These are phyloP conservation scores for Monascus ruber DNA, from an alignment of 2,329 filamentous ascomycete species.

Conservation along the genomic window DNA sequence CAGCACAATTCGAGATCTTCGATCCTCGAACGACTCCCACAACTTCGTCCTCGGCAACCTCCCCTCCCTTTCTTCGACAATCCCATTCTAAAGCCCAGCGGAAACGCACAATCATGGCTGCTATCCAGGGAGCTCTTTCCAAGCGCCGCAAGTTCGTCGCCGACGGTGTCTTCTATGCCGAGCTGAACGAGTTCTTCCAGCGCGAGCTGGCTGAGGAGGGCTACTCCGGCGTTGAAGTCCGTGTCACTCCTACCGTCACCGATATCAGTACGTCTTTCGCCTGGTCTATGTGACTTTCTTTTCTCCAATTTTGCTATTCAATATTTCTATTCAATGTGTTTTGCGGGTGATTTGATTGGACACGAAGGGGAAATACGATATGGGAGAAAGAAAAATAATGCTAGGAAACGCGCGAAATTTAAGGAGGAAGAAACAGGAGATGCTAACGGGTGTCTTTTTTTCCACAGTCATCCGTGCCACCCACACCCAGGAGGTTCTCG, in stretches of 20 bases:
- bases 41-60: slow-evolving; percentile 13
- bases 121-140: slow-evolving; percentile 41
- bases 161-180: slow-evolving; percentile 99
- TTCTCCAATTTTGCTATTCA: neutral
- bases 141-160: slow-evolving; percentile 65
- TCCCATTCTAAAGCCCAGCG: slow-evolving; percentile 18
- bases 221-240: slow-evolving; percentile 99
- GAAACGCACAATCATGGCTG: slow-evolving; percentile 36
- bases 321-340: slow-evolving; percentile 7
- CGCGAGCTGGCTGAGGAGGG: slow-evolving; percentile 99
- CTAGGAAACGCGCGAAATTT: neutral
- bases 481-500: slow-evolving; percentile 99
- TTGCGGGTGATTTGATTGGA: slow-evolving; percentile 3
- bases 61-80: slow-evolving; percentile 17
- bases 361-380: slow-evolving; percentile 1
- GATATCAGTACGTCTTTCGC: slow-evolving; percentile 63
- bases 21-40: slow-evolving; percentile 19
- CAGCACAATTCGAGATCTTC: slow-evolving; percentile 16
- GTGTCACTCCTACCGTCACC: slow-evolving; percentile 98
- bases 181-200: slow-evolving; percentile 99
- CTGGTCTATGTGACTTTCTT: slow-evolving; percentile 7
- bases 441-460: slow-evolving; percentile 23
- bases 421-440: slow-evolving; percentile 4
- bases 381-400: slow-evolving; percentile 2
- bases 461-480: slow-evolving; percentile 83